These are phyloP conservation scores for Clarireedia paspali DNA, from an alignment of 2,329 filamentous ascomycete species.

Conservation along the genomic window DNA sequence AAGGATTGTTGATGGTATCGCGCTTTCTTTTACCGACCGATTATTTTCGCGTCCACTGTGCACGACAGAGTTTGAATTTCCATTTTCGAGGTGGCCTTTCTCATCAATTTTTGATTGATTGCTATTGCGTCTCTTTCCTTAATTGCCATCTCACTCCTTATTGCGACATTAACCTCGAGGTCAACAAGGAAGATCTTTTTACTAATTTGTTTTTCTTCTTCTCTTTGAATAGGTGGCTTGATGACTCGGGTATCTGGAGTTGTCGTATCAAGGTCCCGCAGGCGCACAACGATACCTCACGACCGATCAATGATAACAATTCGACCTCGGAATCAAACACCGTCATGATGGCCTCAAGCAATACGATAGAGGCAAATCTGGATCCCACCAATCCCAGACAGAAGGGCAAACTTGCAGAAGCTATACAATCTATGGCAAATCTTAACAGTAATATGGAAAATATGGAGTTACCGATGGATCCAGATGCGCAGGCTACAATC, in stretches of 20 bases:
- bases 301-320: conserved; percentile 6
- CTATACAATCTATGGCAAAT: conserved; percentile 27
- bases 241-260: conserved; percentile 26
- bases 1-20: conserved; percentile 1
- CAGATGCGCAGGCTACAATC: conserved; percentile 61
- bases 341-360: conserved; percentile 16
- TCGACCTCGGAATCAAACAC: background rate
- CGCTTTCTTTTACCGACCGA: background rate
- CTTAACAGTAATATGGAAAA: conserved; percentile 25
- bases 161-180: background rate
- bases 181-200: background rate
- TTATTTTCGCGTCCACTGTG: conserved; percentile 4
- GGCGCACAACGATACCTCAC: conserved; percentile 8
- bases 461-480: conserved; percentile 40
- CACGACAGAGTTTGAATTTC: background rate
- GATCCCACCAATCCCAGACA: conserved; percentile 25
- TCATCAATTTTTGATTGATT: background rate
- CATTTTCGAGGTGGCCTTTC: background rate
- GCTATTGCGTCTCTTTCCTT: background rate
- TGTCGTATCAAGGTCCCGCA: conserved; percentile 29
- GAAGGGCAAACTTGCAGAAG: conserved; percentile 27
- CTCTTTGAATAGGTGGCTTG: conserved; percentile 24
- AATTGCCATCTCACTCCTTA: too few species aligned
- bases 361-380: conserved; percentile 20
- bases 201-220: conserved; percentile 6